phyloP scores from a whole-genome alignment of 192 early-diverging fungal genomes.

The Mortierella alpina region DNA sequence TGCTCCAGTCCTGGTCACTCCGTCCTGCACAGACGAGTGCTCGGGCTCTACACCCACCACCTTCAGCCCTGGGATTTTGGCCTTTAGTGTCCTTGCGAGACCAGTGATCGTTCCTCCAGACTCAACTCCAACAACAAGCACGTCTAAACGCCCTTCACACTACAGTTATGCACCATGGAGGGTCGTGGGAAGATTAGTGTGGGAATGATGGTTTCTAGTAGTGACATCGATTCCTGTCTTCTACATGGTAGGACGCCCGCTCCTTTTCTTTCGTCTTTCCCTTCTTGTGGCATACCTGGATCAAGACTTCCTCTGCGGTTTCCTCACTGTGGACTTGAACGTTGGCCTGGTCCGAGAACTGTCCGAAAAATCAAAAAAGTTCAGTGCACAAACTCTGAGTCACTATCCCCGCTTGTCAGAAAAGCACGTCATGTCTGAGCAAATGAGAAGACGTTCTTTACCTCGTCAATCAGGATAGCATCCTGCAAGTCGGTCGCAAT shows the following conservation, averaged over 20 bases:
- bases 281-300: conserved; percentile 54
- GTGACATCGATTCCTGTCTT: no score
- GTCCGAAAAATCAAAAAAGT: background rate
- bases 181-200: background rate
- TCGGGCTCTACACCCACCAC: conserved; percentile 79
- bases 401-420: background rate
- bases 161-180: background rate
- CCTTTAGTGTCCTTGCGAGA: conserved; percentile 66
- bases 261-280: no score
- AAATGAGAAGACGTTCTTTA: conserved; percentile 10
- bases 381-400: conserved; percentile 6
- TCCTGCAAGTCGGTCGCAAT: conserved; percentile 61
- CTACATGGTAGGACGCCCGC: no score
- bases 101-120: conserved; percentile 73
- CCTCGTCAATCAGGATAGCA: conserved; percentile 74
- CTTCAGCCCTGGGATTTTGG: conserved; percentile 61
- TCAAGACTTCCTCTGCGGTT: conserved; percentile 72
- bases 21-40: conserved; percentile 66
- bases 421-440: background rate
- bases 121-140: conserved; percentile 76
- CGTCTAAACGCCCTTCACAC: conserved; percentile 60
- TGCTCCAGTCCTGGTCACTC: conserved; percentile 44
- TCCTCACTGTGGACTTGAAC: conserved; percentile 59
- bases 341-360: conserved; percentile 40
- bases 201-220: no score